A percentile compares a stretch with the other conserved stretches of the same genome.
Evolutionary conservation across 352 stramenopile genomes (phyloP).

Genomic region (Phytopythium delawarense): DNA sequence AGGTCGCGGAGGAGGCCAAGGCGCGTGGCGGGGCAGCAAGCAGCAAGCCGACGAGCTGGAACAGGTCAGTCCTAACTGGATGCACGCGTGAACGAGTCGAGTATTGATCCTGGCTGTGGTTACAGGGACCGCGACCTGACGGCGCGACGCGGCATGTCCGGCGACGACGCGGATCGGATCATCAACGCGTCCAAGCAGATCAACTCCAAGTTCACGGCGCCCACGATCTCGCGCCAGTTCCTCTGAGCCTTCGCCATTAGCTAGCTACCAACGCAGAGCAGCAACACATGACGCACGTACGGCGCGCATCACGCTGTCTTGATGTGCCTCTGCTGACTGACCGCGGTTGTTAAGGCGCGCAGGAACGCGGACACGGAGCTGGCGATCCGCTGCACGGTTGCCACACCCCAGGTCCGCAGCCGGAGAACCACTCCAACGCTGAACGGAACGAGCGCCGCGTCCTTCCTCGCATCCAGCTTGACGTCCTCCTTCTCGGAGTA

Average conservation of each 20-base stretch:
- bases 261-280: background rate
- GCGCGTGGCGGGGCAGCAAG: conserved; percentile 7
- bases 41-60: conserved; percentile 36
- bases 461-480: background rate
- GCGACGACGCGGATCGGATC: conserved; percentile 65
- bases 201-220: conserved; percentile 83
- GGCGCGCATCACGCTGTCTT: background rate
- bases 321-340: background rate
- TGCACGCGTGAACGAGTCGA: background rate
- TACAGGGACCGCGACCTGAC: conserved; percentile 69
- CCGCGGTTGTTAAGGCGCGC: background rate
- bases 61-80: conserved; percentile 34
- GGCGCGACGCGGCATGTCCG: conserved; percentile 52
- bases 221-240: conserved; percentile 80
- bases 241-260: conserved; percentile 27
- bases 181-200: conserved; percentile 75
- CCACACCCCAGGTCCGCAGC: conserved; percentile 8
- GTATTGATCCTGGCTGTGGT: background rate
- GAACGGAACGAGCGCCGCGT: background rate
- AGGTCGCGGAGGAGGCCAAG: conserved; percentile 47
- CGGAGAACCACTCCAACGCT: background rate
- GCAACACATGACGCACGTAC: too few relatives aligned
- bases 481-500: conserved; percentile 67
- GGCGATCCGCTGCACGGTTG: conserved; percentile 14
- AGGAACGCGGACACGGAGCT: conserved; percentile 8